phyloP scores from a whole-genome alignment of 2,329 filamentous ascomycete genomes.

The Didymella pinodella region DNA sequence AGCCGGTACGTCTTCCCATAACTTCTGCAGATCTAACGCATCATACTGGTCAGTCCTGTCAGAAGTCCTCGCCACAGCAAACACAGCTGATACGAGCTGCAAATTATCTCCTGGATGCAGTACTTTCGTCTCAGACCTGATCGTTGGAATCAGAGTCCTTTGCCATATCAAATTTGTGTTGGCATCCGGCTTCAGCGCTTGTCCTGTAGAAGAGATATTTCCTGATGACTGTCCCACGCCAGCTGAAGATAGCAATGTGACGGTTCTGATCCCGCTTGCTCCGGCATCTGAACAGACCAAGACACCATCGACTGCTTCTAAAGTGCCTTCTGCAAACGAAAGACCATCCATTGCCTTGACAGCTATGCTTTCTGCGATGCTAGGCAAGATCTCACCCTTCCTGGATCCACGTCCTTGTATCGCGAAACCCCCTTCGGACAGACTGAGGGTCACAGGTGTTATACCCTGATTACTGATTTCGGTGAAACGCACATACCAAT shows the following conservation, averaged over 20 bases:
- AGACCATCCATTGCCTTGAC: not conserved
- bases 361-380: not conserved
- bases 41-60: conserved; percentile 26
- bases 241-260: not conserved
- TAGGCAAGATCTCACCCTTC: conserved; percentile 32
- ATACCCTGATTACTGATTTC: conserved; percentile 23
- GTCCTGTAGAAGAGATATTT: conserved; percentile 3
- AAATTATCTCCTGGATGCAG: not conserved
- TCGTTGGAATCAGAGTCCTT: conserved; percentile 42
- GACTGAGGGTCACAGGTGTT: conserved; percentile 6
- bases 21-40: conserved; percentile 20
- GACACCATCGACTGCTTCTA: conserved; percentile 14
- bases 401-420: conserved; percentile 38
- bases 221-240: not conserved
- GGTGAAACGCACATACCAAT: conserved; percentile 43
- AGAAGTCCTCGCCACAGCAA: conserved; percentile 31
- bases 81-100: conserved; percentile 34
- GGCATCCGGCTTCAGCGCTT: conserved; percentile 45
- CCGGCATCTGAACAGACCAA: conserved; percentile 43
- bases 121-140: conserved; percentile 13
- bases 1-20: conserved; percentile 38
- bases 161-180: conserved; percentile 49
- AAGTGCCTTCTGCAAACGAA: conserved; percentile 30
- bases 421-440: conserved; percentile 41
- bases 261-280: conserved; percentile 34